Conservation (phyloP, 2,329 filamentous ascomycete species). For the Colletotrichum sp. region DNA sequence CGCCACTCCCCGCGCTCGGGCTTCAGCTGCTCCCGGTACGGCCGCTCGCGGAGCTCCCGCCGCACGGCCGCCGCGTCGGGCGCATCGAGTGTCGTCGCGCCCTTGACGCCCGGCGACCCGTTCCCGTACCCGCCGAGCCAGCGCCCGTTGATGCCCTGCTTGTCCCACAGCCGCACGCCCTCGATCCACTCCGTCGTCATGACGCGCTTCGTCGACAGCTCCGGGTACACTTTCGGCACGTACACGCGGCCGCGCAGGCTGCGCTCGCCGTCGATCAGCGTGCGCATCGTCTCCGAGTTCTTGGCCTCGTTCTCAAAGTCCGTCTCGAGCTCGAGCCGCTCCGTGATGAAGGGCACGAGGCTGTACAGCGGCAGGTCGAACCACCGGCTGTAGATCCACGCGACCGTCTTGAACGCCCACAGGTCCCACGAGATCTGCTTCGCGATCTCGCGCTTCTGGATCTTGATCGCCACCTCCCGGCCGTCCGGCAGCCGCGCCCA, state of each 20-base stretch:
- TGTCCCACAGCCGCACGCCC: constrained; percentile 91
- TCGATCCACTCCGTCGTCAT: constrained; percentile 99
- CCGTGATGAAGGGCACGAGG: constrained; percentile 89
- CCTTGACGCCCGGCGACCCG: constrained; percentile 80
- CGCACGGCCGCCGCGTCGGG: constrained; percentile 53
- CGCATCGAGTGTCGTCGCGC: constrained; percentile 61
- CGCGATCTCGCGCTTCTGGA: constrained; percentile 94
- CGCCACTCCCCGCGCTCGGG: constrained; percentile 72
- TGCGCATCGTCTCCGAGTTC: constrained; percentile 85
- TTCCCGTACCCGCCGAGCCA: constrained; percentile 81
- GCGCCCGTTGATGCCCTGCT: constrained; percentile 74
- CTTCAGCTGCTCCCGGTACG: constrained; percentile 70
- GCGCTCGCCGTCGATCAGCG: constrained; percentile 76
- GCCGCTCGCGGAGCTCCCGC: constrained; percentile 53
- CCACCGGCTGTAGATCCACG: constrained; percentile 81
- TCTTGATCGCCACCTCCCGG: constrained; percentile 91
- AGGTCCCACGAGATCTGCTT: constrained; percentile 93
- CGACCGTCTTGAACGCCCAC: constrained; percentile 92
- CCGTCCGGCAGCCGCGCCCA: constrained; percentile 89
- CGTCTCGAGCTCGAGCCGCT: constrained; percentile 90
- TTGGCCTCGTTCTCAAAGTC: constrained; percentile 92
- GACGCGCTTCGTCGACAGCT: constrained; percentile 81
- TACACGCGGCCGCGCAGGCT: constrained; percentile 83
- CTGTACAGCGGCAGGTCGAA: constrained; percentile 95
- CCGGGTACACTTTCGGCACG: constrained; percentile 82